A percentile compares a stretch with the other conserved stretches of the same genome.
Evolutionary conservation across 441 rosid genomes (phyloP).

Genomic region (Iberis amara): DNA sequence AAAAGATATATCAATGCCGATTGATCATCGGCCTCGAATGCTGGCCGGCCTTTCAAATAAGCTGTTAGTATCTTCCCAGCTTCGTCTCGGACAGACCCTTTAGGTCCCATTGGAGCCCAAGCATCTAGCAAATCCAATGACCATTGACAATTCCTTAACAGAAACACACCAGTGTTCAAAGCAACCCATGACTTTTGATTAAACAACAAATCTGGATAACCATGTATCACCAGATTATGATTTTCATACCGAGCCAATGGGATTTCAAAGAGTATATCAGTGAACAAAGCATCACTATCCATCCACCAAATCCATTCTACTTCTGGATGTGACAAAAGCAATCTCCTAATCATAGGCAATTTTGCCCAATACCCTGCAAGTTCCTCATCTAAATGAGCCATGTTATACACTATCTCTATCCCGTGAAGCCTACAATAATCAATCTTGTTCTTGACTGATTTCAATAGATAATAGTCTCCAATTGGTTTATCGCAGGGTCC

Average conservation of each 20-base stretch:
- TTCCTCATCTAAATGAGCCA: constrained; percentile 78
- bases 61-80: constrained; percentile 80
- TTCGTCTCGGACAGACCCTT: constrained; percentile 63
- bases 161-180: constrained; percentile 74
- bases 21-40: constrained; percentile 90
- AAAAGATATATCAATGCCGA: constrained; percentile 76
- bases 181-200: constrained; percentile 84
- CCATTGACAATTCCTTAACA: constrained; percentile 86
- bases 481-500: constrained; percentile 80
- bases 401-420: constrained; percentile 78
- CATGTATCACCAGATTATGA: constrained; percentile 71
- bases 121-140: constrained; percentile 75
- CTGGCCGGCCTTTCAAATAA: constrained; percentile 72
- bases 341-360: constrained; percentile 71
- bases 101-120: constrained; percentile 94
- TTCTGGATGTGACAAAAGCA: constrained; percentile 80
- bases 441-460: constrained; percentile 75
- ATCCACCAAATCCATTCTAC: constrained; percentile 95
- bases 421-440: constrained; percentile 89
- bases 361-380: constrained; percentile 86
- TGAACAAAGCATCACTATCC: constrained; percentile 90
- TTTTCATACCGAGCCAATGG: constrained; percentile 49
- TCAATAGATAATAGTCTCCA: constrained; percentile 77
- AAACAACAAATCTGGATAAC: constrained; percentile 65
- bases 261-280: constrained; percentile 81